phyloP scores from a whole-genome alignment of 2,329 filamentous ascomycete genomes.

The Xylaria digitata region DNA sequence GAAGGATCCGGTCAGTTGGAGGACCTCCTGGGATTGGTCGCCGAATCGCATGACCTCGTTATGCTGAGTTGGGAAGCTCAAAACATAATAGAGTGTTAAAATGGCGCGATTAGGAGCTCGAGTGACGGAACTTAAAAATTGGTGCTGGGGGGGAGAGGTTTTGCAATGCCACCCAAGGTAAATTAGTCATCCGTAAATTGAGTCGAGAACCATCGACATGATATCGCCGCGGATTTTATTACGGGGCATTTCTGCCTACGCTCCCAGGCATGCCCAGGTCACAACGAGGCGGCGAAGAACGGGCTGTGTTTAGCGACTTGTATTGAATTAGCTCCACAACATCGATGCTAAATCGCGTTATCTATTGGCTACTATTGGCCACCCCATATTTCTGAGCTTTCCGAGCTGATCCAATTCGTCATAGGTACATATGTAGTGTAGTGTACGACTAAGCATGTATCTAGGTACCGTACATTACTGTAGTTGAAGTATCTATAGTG shows the following conservation, averaged over 20 bases:
- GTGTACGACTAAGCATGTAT: no score
- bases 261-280: neutral
- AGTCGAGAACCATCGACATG: conserved; percentile 28
- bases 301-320: neutral
- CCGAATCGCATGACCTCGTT: conserved; percentile 54
- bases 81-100: conserved; percentile 46
- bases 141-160: conserved; percentile 9
- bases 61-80: conserved; percentile 37
- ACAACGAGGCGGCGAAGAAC: conserved; percentile 22
- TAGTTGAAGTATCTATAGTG: no score
- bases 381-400: neutral
- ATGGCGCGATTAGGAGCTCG: conserved; percentile 47
- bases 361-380: neutral
- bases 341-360: neutral
- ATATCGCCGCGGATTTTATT: conserved; percentile 29
- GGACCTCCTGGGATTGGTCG: conserved; percentile 58
- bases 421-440: no score
- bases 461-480: no score
- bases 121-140: conserved; percentile 43
- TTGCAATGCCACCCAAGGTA: conserved; percentile 18
- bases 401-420: neutral
- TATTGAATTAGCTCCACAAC: neutral
- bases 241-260: conserved; percentile 1
- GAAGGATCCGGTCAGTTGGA: conserved; percentile 70
- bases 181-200: conserved; percentile 35